Evolutionary conservation across 768 basidiomycete species (phyloP), one percentile per base, ranked within the genome.

Genomic region (Thelephora ganbajun): DNA sequence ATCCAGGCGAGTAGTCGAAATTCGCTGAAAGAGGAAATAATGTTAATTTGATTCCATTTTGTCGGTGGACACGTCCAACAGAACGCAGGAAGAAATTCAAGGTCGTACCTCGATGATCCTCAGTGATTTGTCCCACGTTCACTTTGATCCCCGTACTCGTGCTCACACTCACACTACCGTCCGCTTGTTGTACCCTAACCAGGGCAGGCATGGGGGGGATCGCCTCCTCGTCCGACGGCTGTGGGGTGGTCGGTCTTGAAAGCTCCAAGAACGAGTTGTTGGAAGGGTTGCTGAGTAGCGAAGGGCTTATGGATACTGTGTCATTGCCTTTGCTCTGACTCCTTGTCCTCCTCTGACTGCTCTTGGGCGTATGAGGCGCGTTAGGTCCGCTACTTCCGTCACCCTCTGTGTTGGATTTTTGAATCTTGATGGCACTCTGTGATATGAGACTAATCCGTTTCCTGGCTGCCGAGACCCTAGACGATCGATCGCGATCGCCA

Each of bases 401-500:
- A 16, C 39, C 14, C 22, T 41, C 39, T 2, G 18, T 9, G 16
- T 22, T 22, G 23, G 23, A 35, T 50, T 63, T 63, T 0, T 76
- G 79, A 19, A 85, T 64, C 1, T 84, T 74, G 6, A 88, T 63
- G 56, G 80, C 84, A 19, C 76, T 72, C 53, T 79, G 76, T 4
- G 82, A 83, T 6, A 75, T 69, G 1, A 80, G 69, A 37, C 69
- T 66, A 58, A 80, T 83, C 35, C 83, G 72, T 49, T 66, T 72
- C 49, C 75, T 73, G 1, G 86, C 85, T 4, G 85, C 79, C 4
- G 71, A 70, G 2, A 88, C 69, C 6, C 71, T 7, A 14, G 33
- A 16, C 11, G 43, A 26, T 36, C 46, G 16, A n/a, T 30, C 14
- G 42, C 37, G 42, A 37, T 44, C 14, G 16, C 42, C 5, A 35